Evolutionary conservation across 1,139 yeast genomes (phyloP).

Genomic region (Zygosaccharomyces pseudobailii): DNA sequence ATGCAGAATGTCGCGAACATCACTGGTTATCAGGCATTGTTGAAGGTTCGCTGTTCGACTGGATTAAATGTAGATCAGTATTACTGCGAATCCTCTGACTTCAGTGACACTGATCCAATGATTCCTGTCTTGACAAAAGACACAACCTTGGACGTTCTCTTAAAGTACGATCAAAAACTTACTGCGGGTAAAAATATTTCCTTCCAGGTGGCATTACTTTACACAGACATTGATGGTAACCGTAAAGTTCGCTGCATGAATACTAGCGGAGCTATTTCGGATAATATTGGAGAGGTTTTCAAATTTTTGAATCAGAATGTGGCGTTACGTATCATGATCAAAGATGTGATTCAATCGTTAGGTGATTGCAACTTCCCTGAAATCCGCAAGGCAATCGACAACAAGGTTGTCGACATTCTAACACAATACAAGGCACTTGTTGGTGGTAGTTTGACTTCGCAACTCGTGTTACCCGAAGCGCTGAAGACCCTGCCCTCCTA

Average conservation of each 20-base stretch:
- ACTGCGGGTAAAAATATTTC: constrained; percentile 73
- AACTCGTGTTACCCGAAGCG: constrained; percentile 77
- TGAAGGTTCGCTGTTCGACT: constrained; percentile 82
- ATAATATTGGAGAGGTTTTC: constrained; percentile 67
- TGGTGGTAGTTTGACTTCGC: constrained; percentile 47
- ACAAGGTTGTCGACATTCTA: constrained; percentile 65
- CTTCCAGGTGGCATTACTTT: constrained; percentile 85
- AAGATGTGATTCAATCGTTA: constrained; percentile 61
- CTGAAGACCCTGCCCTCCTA: constrained; percentile 68
- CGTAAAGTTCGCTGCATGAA: constrained; percentile 85
- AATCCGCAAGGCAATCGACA: constrained; percentile 58
- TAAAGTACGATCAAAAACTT: constrained; percentile 73
- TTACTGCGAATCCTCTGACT: constrained; percentile 48
- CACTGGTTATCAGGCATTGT: constrained; percentile 73
- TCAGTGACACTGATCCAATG: constrained; percentile 52
- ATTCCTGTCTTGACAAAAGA: constrained; percentile 63
- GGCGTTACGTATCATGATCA: constrained; percentile 62
- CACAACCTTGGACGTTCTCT: constrained; percentile 65
- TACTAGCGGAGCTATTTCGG: constrained; percentile 74
- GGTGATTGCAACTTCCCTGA: constrained; percentile 59
- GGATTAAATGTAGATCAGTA: constrained; percentile 83
- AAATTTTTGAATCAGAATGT: constrained; percentile 84
- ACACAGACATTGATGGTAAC: constrained; percentile 70
- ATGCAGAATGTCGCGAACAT: constrained; percentile 42
- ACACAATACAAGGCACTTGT: constrained; percentile 68